Evolutionary conservation across 805 yeast species (phyloP), one percentile per base, ranked within the genome.

Genomic region (Ogataea pilisensis): DNA sequence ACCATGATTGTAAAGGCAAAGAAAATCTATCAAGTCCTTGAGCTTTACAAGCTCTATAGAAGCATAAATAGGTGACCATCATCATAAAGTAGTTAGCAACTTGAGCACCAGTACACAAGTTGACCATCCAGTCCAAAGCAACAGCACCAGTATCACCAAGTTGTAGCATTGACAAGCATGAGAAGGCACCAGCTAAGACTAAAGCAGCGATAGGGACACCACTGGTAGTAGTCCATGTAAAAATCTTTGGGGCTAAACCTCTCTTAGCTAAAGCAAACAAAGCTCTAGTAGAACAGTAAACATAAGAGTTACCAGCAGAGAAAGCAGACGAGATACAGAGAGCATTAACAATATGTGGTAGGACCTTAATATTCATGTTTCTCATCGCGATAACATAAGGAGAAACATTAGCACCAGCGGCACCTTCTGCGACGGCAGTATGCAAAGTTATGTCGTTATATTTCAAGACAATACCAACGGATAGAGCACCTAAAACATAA

Each of bases 331-430:
- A 69, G 39, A 86, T 68, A 35, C 86, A 69, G 19, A 83, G 76
- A 3, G 79, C 90, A 58, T 86, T 86, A 43, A 86, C 85, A 42
- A 86, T 68, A 54, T 80, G 75, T 27, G 91, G 90, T 35, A 85
- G 68, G 0, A 72, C 78, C 30, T 66, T 73, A 41, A 85, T 82
- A 2, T 75, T 72, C 51, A 85, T 62, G 43, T 72, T 74, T 30
- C 61, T 60, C 85, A 86, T 85, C 6, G 88, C 89, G 50, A 85
- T 75, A 35, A 83, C 90, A 54, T 80, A 84, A 1, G 95, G 90
- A 18, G 87, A 78, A 4, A 85, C 75, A 24, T 77, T 82, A 0
- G 82, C 93, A 38, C 87, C 88, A 0, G 88, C 81, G 37, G 75
- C 70, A 27, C 78, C 70, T 18, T 70, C 66, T 28, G 69, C 69